Conservation (phyloP, 2,329 filamentous ascomycete species). For the Fusarium sp. region DNA sequence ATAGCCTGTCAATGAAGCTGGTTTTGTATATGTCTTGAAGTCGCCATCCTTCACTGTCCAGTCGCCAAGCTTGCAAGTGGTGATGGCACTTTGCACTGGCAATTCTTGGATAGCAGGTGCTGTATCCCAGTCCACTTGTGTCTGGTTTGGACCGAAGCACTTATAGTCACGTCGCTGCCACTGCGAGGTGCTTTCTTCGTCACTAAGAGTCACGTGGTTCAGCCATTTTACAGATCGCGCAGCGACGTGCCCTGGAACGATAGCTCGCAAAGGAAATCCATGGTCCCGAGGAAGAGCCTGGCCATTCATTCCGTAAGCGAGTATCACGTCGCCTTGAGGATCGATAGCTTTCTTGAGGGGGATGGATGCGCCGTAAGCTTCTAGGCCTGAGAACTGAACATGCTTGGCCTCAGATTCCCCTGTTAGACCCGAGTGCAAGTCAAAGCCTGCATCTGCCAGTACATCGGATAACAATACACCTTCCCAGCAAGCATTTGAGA, state of each 20-base stretch:
- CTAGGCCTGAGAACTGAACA: constrained; percentile 69
- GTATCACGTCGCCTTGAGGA: constrained; percentile 72
- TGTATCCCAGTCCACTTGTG: constrained; percentile 71
- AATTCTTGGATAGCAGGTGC: constrained; percentile 76
- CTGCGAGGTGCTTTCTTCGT: constrained; percentile 74
- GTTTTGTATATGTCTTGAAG: constrained; percentile 20
- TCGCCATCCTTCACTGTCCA: constrained; percentile 41
- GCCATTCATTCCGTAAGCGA: constrained; percentile 78
- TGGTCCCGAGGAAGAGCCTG: constrained; percentile 73
- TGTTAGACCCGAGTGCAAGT: constrained; percentile 54
- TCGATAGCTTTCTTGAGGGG: constrained; percentile 71
- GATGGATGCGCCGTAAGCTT: constrained; percentile 73
- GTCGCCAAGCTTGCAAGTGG: constrained; percentile 60
- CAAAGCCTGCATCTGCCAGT: constrained; percentile 67
- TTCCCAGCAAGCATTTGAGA: constrained; percentile 71
- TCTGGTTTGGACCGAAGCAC: constrained; percentile 74
- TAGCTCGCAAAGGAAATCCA: constrained; percentile 72
- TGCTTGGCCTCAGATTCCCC: constrained; percentile 60
- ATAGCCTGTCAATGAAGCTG: constrained; percentile 68
- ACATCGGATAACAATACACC: constrained; percentile 69
- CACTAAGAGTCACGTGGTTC: constrained; percentile 71
- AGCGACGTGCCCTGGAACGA: constrained; percentile 75
- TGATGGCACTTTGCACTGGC: constrained; percentile 77
- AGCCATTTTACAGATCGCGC: constrained; percentile 79
- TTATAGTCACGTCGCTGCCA: constrained; percentile 79